A percentile compares a stretch with the other conserved stretches of the same genome.
Evolutionary conservation across 2,329 filamentous ascomycete species (phyloP).

Genomic region (Verticillium alfalfae): DNA sequence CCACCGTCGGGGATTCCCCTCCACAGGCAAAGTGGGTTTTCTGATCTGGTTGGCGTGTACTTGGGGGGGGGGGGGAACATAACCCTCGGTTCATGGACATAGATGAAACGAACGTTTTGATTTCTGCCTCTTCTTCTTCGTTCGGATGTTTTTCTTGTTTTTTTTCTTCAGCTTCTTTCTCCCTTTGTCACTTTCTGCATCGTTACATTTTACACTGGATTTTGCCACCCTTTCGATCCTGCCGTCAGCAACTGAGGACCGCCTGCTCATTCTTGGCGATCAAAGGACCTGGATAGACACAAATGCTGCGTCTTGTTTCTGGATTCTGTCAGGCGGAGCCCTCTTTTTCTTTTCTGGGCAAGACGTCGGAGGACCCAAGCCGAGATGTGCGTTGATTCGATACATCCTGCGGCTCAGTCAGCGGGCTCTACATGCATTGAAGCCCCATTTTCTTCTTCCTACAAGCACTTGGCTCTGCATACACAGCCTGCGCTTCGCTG

Average conservation of each 20-base stretch:
- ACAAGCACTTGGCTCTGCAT: too few species aligned
- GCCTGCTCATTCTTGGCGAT: not conserved
- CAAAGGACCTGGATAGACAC: not conserved
- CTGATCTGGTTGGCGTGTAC: constrained; percentile 9
- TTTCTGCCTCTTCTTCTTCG: not conserved
- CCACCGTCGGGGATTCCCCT: constrained; percentile 5
- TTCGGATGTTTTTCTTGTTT: constrained; percentile 5
- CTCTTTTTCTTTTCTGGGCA: too few species aligned
- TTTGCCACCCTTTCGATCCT: not conserved
- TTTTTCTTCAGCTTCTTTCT: not conserved
- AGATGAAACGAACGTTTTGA: constrained; percentile 7
- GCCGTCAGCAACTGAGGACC: not conserved
- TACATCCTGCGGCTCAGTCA: too few species aligned
- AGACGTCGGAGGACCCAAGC: too few species aligned
- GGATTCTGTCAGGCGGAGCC: not conserved
- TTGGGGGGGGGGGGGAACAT: constrained; percentile 3
- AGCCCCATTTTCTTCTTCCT: too few species aligned
- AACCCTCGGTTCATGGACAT: constrained; percentile 10
- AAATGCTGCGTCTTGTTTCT: not conserved
- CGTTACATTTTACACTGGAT: constrained; percentile 1
- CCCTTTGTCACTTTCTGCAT: constrained; percentile 2
- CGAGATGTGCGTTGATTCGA: too few species aligned
- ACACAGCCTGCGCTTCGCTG: too few species aligned
- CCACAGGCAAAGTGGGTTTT: constrained; percentile 10
- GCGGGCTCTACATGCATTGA: too few species aligned